Evolutionary conservation across 352 stramenopile genomes (phyloP).

Genomic region (Phytopythium sindhum): DNA sequence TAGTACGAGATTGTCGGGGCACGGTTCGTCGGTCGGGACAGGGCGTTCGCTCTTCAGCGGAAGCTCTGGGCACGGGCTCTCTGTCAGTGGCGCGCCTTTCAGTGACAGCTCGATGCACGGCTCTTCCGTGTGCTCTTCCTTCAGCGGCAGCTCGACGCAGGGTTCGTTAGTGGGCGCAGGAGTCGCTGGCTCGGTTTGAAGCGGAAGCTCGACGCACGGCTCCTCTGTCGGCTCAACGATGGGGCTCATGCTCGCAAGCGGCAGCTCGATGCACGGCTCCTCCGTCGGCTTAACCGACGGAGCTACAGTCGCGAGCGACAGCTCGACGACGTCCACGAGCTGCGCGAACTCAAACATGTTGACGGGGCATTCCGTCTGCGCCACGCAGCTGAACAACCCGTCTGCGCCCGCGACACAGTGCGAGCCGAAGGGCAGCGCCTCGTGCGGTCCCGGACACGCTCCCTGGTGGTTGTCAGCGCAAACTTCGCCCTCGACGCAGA

Average conservation of each 20-base stretch:
- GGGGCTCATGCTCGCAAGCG: not conserved
- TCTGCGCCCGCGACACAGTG: not conserved
- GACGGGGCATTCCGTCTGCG: not conserved
- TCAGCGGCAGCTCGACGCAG: conserved; percentile 2
- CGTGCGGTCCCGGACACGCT: not conserved
- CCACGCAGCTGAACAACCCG: not conserved
- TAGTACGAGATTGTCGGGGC: not conserved
- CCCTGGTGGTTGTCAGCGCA: not conserved
- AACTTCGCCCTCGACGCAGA: not conserved
- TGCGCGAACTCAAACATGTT: not conserved
- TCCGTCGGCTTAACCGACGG: not conserved
- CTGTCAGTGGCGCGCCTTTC: not conserved
- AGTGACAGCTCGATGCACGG: not conserved
- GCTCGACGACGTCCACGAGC: not conserved
- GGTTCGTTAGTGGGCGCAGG: not conserved
- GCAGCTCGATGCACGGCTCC: not conserved
- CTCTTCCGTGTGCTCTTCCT: not conserved
- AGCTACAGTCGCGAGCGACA: no score
- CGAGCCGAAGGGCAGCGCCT: conserved; percentile 1
- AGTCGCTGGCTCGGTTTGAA: not conserved
- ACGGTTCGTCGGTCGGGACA: not conserved
- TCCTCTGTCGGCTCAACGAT: not conserved
- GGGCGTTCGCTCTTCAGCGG: not conserved
- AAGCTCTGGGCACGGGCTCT: not conserved
- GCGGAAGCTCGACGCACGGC: not conserved